Conservation (phyloP, 768 basidiomycete genomes). For the Erythrobasidium yunnanense region DNA sequence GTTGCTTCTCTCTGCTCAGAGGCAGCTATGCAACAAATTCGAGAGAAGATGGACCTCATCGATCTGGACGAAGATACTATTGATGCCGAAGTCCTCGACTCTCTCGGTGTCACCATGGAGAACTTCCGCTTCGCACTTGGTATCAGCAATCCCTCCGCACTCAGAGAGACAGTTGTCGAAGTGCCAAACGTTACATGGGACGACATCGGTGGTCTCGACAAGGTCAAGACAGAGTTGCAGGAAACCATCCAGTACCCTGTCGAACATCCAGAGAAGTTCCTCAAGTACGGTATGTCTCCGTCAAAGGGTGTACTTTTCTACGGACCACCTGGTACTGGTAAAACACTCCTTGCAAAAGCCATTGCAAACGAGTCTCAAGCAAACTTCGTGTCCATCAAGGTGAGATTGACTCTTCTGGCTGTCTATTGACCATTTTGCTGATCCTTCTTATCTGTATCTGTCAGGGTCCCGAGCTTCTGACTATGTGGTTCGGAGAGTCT, state of each 20-base stretch:
- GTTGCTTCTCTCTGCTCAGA: conserved; percentile 94
- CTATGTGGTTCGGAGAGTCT: conserved; percentile 99
- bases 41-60: conserved; percentile 93
- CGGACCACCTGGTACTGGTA: conserved; percentile 99
- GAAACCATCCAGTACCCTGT: conserved; percentile 99
- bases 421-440: background rate
- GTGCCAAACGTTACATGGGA: conserved; percentile 98
- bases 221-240: conserved; percentile 97
- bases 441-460: background rate
- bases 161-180: conserved; percentile 98
- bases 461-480: conserved; percentile 87
- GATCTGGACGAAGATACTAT: conserved; percentile 96
- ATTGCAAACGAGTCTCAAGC: conserved; percentile 99
- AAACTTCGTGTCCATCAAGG: conserved; percentile 99
- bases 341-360: conserved; percentile 94
- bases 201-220: conserved; percentile 98
- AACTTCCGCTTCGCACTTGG: conserved; percentile 99
- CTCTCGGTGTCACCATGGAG: conserved; percentile 98
- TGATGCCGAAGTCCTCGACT: conserved; percentile 96
- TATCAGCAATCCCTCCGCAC: conserved; percentile 91
- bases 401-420: conserved; percentile 35
- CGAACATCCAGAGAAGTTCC: conserved; percentile 99
- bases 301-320: conserved; percentile 99
- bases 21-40: conserved; percentile 99
- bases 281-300: conserved; percentile 99